These are phyloP conservation scores for Torulaspora quercuum DNA, from an alignment of 805 yeast species.

Conservation along the genomic window DNA sequence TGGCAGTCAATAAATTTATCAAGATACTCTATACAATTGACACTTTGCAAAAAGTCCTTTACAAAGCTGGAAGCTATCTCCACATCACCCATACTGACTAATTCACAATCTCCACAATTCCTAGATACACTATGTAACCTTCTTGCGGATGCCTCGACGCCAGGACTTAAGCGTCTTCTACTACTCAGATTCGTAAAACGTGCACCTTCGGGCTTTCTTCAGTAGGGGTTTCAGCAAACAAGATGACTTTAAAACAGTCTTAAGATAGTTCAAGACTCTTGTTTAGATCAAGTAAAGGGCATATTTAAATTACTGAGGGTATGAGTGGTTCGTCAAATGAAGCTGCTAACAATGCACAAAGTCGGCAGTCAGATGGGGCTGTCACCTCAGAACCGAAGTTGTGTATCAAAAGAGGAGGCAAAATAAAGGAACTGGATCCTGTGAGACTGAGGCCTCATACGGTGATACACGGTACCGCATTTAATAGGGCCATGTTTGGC, in stretches of 20 bases:
- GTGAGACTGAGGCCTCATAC: slow-evolving; percentile 30
- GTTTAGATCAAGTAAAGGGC: too few species aligned
- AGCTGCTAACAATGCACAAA: background rate
- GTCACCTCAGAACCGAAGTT: slow-evolving; percentile 12
- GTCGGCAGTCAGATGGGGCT: slow-evolving; percentile 3
- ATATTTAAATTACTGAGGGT: too few species aligned
- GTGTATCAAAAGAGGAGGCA: slow-evolving; percentile 24
- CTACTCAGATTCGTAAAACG: too few species aligned
- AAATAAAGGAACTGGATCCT: slow-evolving; percentile 20
- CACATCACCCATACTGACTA: slow-evolving; percentile 1
- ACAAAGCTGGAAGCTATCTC: slow-evolving; percentile 18
- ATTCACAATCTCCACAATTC: background rate
- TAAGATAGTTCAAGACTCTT: too few species aligned
- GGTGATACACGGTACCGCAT: slow-evolving; percentile 10
- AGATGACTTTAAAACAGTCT: too few species aligned
- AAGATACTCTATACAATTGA: slow-evolving; percentile 27
- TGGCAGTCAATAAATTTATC: slow-evolving; percentile 22
- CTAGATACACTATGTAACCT: too few species aligned
- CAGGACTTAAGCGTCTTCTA: background rate
- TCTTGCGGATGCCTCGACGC: slow-evolving; percentile 1
- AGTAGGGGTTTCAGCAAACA: too few species aligned
- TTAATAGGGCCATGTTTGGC: slow-evolving; percentile 2
- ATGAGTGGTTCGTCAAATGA: slow-evolving; percentile 2
- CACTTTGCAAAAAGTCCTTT: slow-evolving; percentile 22
- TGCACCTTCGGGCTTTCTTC: too few species aligned